Evolutionary conservation across 1,284 basidiomycete species (phyloP), one percentile per base, ranked within the genome.

Genomic region (Ustilago sp.): DNA sequence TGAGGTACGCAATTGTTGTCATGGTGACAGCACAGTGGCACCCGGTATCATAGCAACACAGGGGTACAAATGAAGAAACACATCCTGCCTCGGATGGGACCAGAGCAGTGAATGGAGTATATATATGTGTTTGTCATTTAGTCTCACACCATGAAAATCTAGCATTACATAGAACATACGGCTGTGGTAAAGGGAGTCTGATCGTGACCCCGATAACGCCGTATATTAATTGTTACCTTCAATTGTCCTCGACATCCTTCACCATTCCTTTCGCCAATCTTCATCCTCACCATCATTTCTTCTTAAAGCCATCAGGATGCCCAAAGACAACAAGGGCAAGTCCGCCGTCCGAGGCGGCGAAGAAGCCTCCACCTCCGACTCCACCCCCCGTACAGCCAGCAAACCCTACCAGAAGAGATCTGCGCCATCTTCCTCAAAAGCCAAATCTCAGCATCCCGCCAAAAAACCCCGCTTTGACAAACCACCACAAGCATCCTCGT

Each of bases 381-480:
- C 61, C 1, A 32, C 63, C 4, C 12, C 45, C 47, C 38, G 19
- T 32, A 36, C 34, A 0, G 35, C 48, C 1, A n/a, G 13, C 5
- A 66, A 67, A 38, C 61, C 65, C 4, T 59, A 73, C 36, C 52
- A 61, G 9, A 73, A 67, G 34, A 58, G 70, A 8, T 34, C 70
- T n/a, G 56, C 48, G 4, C 39, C 62, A 8, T 63, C 54, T 19
- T 45, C 56, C 5, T 45, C 67, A 61, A 70, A 64, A 32, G 17
- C 55, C 50, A 63, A 54, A 34, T 36, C 59, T 15, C 59, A 59
- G n/a, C 63, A 54, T 15, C 19, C 61, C 41, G 43, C 41, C 54
- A 76, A 76, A 59, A 71, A 68, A 32, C 54, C 54, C 17, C 57
- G 52, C 36, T 67, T 62, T 51, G 69, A 77, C 41, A 68, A 70